Conservation (phyloP, 177 flowering plant species). For the Vitis hybrid region DNA sequence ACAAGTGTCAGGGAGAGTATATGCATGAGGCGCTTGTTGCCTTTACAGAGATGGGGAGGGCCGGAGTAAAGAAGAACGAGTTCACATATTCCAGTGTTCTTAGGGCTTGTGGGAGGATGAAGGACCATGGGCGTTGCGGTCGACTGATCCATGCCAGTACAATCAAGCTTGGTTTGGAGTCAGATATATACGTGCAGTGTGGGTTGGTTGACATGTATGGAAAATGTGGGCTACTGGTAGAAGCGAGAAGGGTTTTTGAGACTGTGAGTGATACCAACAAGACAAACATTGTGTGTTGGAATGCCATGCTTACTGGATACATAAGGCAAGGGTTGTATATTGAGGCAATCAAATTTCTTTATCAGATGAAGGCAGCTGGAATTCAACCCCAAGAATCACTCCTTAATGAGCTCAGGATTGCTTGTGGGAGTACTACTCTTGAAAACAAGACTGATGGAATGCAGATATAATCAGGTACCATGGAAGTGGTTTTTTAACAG, state of each 20-base stretch:
- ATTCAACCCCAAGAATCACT: conserved; percentile 41
- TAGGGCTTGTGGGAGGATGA: conserved; percentile 52
- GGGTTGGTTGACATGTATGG: conserved; percentile 71
- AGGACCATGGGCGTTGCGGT: conserved; percentile 36
- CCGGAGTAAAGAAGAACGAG: conserved; percentile 43
- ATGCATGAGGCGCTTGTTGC: conserved; percentile 32
- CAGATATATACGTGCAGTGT: conserved; percentile 42
- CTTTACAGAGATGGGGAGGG: conserved; percentile 55
- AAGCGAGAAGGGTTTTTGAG: conserved; percentile 50
- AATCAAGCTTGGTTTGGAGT: conserved; percentile 52
- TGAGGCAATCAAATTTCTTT: conserved; percentile 53
- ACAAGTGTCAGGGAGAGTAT: conserved; percentile 31
- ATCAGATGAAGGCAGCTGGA: conserved; percentile 58
- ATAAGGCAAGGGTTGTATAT: conserved; percentile 31
- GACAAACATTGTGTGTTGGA: conserved; percentile 52
- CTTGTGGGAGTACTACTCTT: neutral
- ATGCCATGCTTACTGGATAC: conserved; percentile 55
- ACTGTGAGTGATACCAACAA: conserved; percentile 1
- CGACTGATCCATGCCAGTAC: conserved; percentile 56
- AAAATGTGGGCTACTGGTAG: conserved; percentile 42
- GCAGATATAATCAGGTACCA: too few species aligned
- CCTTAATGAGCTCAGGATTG: conserved; percentile 30
- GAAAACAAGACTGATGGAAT: neutral
- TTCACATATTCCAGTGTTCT: conserved; percentile 52
- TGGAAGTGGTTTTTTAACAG: too few species aligned